These are phyloP conservation scores for Diaporthe longicolla DNA, from an alignment of 2,329 filamentous ascomycete genomes.

Conservation along the genomic window DNA sequence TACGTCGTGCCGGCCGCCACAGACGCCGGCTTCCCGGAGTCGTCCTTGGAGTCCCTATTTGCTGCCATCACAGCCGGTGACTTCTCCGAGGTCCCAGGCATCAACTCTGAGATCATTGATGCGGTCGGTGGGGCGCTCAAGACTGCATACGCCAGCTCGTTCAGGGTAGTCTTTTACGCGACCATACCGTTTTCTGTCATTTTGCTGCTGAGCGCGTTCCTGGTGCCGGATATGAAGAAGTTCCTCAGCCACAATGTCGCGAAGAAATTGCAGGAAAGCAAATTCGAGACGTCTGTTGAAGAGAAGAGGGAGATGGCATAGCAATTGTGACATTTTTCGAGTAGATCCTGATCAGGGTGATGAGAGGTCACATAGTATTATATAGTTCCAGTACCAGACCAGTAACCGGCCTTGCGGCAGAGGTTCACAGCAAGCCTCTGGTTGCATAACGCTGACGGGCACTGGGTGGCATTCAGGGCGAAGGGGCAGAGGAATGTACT, in stretches of 20 bases:
- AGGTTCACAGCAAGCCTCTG: too few relatives aligned
- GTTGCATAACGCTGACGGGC: too few relatives aligned
- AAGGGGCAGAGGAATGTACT: not conserved
- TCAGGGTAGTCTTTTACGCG: conserved; percentile 59
- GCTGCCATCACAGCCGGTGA: conserved; percentile 51
- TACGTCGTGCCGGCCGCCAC: conserved; percentile 54
- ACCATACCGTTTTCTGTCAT: conserved; percentile 58
- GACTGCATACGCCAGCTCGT: conserved; percentile 59
- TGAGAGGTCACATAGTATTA: too few relatives aligned
- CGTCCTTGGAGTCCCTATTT: conserved; percentile 53
- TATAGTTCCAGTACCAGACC: too few relatives aligned
- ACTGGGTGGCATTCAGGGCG: not conserved
- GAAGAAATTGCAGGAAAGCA: conserved; percentile 55
- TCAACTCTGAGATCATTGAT: conserved; percentile 52
- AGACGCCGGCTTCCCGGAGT: conserved; percentile 53
- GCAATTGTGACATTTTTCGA: not conserved
- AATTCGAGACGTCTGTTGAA: not conserved
- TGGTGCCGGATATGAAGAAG: conserved; percentile 59
- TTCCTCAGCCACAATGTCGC: conserved; percentile 60
- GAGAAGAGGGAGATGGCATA: not conserved
- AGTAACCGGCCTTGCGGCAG: too few relatives aligned
- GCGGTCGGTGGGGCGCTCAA: conserved; percentile 54
- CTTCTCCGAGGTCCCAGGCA: conserved; percentile 51
- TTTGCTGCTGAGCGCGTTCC: conserved; percentile 54
- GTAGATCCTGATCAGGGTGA: too few relatives aligned